Evolutionary conservation across 139 green algal species (phyloP), one percentile per base, ranked within the genome.

Genomic region (Medakamo hakoo): DNA sequence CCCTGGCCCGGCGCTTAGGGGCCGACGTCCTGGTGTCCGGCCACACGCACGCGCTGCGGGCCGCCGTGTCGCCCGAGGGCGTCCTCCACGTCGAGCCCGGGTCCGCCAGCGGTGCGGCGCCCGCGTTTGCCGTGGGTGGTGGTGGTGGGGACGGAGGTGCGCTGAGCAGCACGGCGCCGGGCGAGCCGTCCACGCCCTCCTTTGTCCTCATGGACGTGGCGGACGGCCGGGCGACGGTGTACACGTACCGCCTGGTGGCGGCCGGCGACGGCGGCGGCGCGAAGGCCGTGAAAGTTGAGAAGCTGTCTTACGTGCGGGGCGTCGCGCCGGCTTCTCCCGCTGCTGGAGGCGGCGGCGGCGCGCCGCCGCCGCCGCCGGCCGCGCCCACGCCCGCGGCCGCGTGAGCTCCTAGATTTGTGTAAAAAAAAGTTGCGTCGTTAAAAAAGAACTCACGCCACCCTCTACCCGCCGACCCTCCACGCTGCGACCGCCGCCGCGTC

Each of bases 11-110:
- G 52, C 81, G 86, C 64, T 63, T 97, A 60, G 80, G 85, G 29
- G 87, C 84, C 0, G 92, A 98, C 71, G 89, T 98, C 32, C 78
- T 98, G 20, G 70, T 98, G 4, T 93, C 81, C 0, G 92, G 90
- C 0, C 86, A 96, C 78, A 95, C 88, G 22, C 90, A 97, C 65
- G 75, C 84, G 49, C 89, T 92, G 55, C 19, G 14, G 14, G 23
- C 19, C 55, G 4, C 55, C 16, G 14, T 18, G 23, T 16, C 55
- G 14, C 55, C 19, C 19, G 23, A 24, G 14, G 23, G 23, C 55
- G 23, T 4, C 4, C 22, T 59, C 14, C 14, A 24, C 14, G 19
- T 26, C 9, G 22, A 59, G 16, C 55, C 55, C 55, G 23, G n/a
- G 14, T 59, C 55, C 16, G n/a, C 22, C 23, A 27, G 4, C 14